Conservation (phyloP, 1,284 basidiomycete species). For the Volvariella surrecta region DNA sequence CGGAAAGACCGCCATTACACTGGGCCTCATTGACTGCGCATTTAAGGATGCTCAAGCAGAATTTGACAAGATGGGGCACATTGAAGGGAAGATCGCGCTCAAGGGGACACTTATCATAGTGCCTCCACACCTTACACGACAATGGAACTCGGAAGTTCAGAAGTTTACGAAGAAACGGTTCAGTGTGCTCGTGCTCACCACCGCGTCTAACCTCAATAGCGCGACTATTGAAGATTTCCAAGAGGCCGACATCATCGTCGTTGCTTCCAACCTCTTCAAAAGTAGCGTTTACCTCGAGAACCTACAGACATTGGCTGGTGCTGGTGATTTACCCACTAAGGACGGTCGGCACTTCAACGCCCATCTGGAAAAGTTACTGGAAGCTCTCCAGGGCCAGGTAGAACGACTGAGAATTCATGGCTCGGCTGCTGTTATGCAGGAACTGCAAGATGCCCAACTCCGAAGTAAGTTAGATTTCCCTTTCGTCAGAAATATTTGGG, state of each 20-base stretch:
- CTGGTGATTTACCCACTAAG: conserved; percentile 50
- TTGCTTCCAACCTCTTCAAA: conserved; percentile 82
- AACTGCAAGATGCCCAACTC: conserved; percentile 46
- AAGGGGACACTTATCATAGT: conserved; percentile 84
- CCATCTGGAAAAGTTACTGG: conserved; percentile 57
- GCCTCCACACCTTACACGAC: conserved; percentile 82
- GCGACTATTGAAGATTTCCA: conserved; percentile 71
- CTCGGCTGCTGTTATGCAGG: conserved; percentile 45
- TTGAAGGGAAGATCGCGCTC: conserved; percentile 62
- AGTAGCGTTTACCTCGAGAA: conserved; percentile 72
- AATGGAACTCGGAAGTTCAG: conserved; percentile 83
- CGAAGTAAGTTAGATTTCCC: conserved; percentile 38
- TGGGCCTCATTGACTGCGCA: conserved; percentile 77
- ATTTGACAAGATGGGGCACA: conserved; percentile 39
- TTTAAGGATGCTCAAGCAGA: conserved; percentile 48
- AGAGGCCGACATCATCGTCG: conserved; percentile 82
- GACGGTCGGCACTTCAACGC: conserved; percentile 89
- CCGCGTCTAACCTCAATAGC: conserved; percentile 65
- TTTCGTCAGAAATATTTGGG: conserved; percentile 2
- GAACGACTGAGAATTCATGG: conserved; percentile 59
- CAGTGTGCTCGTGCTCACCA: conserved; percentile 65
- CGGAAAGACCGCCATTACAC: conserved; percentile 92
- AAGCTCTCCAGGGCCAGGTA: conserved; percentile 56
- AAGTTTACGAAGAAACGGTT: conserved; percentile 73
- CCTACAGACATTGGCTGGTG: conserved; percentile 61